Evolutionary conservation across 352 stramenopile species (phyloP), one percentile per base, ranked within the genome.

Genomic region (Phytophthora sp.): DNA sequence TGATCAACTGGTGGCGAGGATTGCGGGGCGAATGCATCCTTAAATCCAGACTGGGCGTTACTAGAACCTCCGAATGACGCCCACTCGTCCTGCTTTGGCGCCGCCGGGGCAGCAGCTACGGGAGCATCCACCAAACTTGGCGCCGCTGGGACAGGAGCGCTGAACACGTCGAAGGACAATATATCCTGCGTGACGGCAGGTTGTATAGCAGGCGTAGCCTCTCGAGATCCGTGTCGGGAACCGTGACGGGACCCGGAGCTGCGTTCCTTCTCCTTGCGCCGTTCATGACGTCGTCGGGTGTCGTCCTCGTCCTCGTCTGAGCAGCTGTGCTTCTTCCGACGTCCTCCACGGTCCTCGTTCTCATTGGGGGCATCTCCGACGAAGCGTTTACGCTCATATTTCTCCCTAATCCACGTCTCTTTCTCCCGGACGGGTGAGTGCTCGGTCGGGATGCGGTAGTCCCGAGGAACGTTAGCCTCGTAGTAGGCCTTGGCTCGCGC

Each of bases 351-450:
- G 41, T 46, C 58, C 35, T 70, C 63, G 1, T 5, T 45, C 9
- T 68, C 69, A 7, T 27, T 31, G 0, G 68, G 72, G 1, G 61
- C 57, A 4, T 91, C 81, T n/a, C 58, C 66, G 7, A 86, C 65
- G 59, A 93, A 97, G 23, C 84, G 78, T 73, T 92, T 92, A 42
- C 88, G 83, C 61, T 97, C 90, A 73, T 96, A 97, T 70, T 97
- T 97, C 41, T 96, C 88, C 35, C 90, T 76, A 64, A 97, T 97
- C 90, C 90, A 97, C 67, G 89, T 87, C 70, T 97, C 90, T 53
- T 95, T 93, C 31, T 97, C 90, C n/a, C 90, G 79, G 47, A 94
- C 87, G 5, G 66, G 76, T 49, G 83, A 88, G 50, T 95, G 87
- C 36, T 95, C 87, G 55, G 79, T 94, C 24, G 87, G 87, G 23